These are phyloP conservation scores for Diaporthe sp. DNA, from an alignment of 2,329 filamentous ascomycete genomes.

Conservation along the genomic window DNA sequence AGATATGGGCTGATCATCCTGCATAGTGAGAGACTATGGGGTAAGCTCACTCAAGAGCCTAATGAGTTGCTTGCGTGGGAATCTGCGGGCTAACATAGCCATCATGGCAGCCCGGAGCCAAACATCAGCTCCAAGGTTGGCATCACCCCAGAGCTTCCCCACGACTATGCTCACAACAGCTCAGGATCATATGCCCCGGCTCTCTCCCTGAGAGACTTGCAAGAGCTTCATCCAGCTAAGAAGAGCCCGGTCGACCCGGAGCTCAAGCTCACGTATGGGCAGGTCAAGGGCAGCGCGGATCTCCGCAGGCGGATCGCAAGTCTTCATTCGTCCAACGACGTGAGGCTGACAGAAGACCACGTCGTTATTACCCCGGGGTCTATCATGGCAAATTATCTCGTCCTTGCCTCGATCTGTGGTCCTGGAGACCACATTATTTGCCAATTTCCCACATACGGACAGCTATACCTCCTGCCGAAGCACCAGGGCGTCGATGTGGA, in stretches of 20 bases:
- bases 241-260: constrained; percentile 9
- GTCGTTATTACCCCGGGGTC: constrained; percentile 21
- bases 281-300: not conserved
- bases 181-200: constrained; percentile 7
- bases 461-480: constrained; percentile 19
- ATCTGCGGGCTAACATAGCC: not conserved
- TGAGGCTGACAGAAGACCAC: not conserved
- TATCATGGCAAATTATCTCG: constrained; percentile 23
- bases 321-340: constrained; percentile 9
- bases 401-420: constrained; percentile 17
- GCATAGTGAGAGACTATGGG: not conserved
- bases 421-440: constrained; percentile 14
- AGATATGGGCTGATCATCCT: not conserved
- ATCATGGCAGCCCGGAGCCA: not conserved
- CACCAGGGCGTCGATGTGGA: constrained; percentile 4
- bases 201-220: not conserved
- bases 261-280: constrained; percentile 21
- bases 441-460: constrained; percentile 24
- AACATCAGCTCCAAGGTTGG: constrained; percentile 2
- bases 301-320: constrained; percentile 8
- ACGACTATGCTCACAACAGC: not conserved
- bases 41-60: not conserved
- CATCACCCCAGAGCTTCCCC: not conserved
- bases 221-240: constrained; percentile 5
- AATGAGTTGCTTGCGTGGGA: not conserved